A percentile compares a stretch with the other conserved stretches of the same genome.
phyloP scores from a whole-genome alignment of 495 filamentous ascomycete species.

The Hyaloscypha hepaticicola region DNA sequence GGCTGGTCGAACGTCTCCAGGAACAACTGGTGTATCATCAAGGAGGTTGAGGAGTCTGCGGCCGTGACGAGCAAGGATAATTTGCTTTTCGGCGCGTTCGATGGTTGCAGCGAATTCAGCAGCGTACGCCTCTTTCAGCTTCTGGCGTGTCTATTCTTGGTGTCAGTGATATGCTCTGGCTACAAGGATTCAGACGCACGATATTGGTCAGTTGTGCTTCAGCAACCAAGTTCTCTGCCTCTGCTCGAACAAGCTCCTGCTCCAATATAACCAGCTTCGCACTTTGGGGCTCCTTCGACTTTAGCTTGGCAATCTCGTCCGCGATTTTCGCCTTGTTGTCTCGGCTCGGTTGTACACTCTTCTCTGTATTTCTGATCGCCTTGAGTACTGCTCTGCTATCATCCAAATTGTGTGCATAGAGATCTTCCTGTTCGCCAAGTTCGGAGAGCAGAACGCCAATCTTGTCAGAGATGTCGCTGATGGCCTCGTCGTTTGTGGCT shows the following conservation, averaged over 20 bases:
- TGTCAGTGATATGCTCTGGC: not conserved
- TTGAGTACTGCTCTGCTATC: slow-evolving; percentile 79
- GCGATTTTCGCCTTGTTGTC: slow-evolving; percentile 80
- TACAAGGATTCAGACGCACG: slow-evolving; percentile 45
- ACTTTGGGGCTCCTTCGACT: slow-evolving; percentile 82
- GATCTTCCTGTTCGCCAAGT: slow-evolving; percentile 88
- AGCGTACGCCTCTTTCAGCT: slow-evolving; percentile 91
- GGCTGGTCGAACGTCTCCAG: slow-evolving; percentile 68
- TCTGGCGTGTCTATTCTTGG: slow-evolving; percentile 70
- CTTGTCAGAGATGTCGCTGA: slow-evolving; percentile 91
- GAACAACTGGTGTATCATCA: slow-evolving; percentile 89
- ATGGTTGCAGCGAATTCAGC: slow-evolving; percentile 83
- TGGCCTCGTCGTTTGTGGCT: slow-evolving; percentile 75
- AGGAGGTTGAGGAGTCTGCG: slow-evolving; percentile 80
- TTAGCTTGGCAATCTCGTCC: slow-evolving; percentile 87
- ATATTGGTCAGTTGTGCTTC: slow-evolving; percentile 96
- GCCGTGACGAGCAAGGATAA: slow-evolving; percentile 85
- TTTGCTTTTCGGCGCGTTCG: slow-evolving; percentile 95
- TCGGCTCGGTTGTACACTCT: slow-evolving; percentile 84
- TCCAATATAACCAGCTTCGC: slow-evolving; percentile 76
- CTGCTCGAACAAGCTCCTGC: slow-evolving; percentile 92
- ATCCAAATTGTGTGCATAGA: slow-evolving; percentile 82
- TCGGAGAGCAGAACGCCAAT: slow-evolving; percentile 87
- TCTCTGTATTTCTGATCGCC: slow-evolving; percentile 88
- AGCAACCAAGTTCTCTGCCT: slow-evolving; percentile 92